Evolutionary conservation across 1,284 basidiomycete species (phyloP), one percentile per base, ranked within the genome.

Genomic region (Calocybe gambosa): DNA sequence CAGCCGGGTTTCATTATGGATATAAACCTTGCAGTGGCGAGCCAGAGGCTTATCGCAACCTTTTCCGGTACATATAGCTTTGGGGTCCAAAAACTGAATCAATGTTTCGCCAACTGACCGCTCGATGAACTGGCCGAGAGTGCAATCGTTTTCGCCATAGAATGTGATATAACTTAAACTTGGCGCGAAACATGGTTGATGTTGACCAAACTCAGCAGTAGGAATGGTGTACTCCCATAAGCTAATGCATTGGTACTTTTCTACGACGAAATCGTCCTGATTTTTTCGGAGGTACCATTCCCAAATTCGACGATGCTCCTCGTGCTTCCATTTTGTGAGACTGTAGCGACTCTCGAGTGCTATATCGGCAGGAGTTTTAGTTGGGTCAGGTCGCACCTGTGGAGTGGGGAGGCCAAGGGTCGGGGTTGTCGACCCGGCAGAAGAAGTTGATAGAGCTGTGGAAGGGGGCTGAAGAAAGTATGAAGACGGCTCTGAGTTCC

Each of bases 121-220:
- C 56, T 94, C 91, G 52, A 99, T 85, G 66, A 88, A 96, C 60
- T 93, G 90, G 0, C 93, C 93, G 3, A 99, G 76, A 1, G 95
- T 93, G 62, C 81, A 82, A 62, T 99, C 95, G 52, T 91, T 90
- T 48, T 90, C 82, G 40, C 93, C 89, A 60, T 99, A 99, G 66
- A 95, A 98, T 20, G 82, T 85, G 67, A 90, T 80, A 50, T 86
- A 84, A 28, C 77, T 75, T 38, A 94, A 63, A 42, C 71, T 63
- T 0, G 87, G 85, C n/a, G 77, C 72, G 55, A 82, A 80, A 58
- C 87, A 91, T 5, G 88, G 73, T 6, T 80, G 78, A 56, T 78
- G 77, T 15, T 71, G 66, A 9, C 78, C 78, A 50, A 79, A 73
- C 47, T 85, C 82, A 28, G 78, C 73, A 19, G 80, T 81, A 18